phyloP scores from a whole-genome alignment of 192 early-diverging fungal genomes.

The Mortierella alpina region DNA sequence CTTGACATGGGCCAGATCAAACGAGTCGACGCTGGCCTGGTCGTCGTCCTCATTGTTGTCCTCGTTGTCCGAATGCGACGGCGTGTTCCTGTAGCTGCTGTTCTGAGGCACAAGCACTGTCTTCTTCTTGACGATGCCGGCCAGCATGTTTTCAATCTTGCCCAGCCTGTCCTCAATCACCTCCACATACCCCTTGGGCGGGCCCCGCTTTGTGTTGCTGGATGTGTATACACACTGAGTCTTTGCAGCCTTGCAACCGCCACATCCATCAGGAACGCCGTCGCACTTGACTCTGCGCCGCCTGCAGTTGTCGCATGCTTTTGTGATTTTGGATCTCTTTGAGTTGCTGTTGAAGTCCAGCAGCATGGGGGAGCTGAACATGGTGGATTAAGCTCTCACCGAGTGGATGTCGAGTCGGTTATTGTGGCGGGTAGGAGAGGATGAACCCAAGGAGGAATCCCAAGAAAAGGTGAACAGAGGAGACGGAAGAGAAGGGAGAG shows the following conservation, averaged over 20 bases:
- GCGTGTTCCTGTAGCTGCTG: neutral
- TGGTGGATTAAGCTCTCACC: neutral
- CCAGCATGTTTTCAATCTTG: slow-evolving; percentile 69
- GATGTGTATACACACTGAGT: slow-evolving; percentile 72
- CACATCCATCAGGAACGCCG: slow-evolving; percentile 67
- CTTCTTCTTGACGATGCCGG: slow-evolving; percentile 60
- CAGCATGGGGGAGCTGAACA: slow-evolving; percentile 50
- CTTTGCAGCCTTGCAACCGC: slow-evolving; percentile 69
- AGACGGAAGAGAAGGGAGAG: neutral
- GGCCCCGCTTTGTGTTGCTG: slow-evolving; percentile 76
- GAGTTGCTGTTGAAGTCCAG: slow-evolving; percentile 44
- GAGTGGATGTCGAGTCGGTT: neutral
- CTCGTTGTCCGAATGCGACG: slow-evolving; percentile 18
- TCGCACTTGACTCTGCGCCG: slow-evolving; percentile 79
- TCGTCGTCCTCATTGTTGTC: slow-evolving; percentile 38
- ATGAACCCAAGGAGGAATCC: neutral
- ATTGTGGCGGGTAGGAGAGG: neutral
- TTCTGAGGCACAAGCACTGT: slow-evolving; percentile 4
- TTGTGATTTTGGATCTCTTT: slow-evolving; percentile 57
- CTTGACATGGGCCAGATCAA: slow-evolving; percentile 42
- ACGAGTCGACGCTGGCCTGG: slow-evolving; percentile 15
- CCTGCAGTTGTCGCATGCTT: slow-evolving; percentile 71
- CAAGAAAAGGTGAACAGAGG: neutral
- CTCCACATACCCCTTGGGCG: slow-evolving; percentile 80
- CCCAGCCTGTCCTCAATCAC: slow-evolving; percentile 73